Base-by-base conservation (phyloP, 306 rosid genomes). In the Pyrus pyrifolia region DNA sequence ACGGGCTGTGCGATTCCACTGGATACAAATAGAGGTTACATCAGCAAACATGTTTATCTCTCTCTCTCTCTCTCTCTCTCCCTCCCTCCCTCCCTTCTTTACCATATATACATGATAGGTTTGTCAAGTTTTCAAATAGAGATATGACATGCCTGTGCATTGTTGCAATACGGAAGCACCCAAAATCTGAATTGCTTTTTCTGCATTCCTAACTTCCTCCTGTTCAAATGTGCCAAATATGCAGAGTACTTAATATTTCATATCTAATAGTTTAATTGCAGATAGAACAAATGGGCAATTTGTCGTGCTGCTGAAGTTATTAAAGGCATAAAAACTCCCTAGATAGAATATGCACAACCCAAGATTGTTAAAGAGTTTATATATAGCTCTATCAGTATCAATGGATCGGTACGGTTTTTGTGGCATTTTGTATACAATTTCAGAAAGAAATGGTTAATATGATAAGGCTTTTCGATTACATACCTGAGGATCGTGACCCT, bases 401-500 rank as follows among this genome's bases (percentile, higher is more conserved):
- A 30, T 49, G 59, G 30, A 15, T 4, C 51, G 3, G 45, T 49
- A 4, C 2, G 19, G n/a, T 55, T 52, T 53, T 71, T 17, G 44
- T 33, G 51, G 35, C 35, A 40, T 40, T 59, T 58, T 58, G 44
- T 27, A 23, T 21, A 11, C 13, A 23, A 38, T 44, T 73, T 17
- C 40, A 72, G 19, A 73, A 40, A 15, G 12, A 60, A 59, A 49
- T 11, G 57, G 57, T 60, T 59, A 42, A 11, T 25, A 45, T 8
- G 77, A 17, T n/a, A 55, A 72, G 27, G 57, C 66, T 35, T 72
- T 8, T 13, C 31, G 9, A 55, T 31, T 76, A 81, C 85, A 70
- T 79, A 90, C 97, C 86, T 85, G 81, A 63, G 98, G 98, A 78
- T 90, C 82, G 76, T 95, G 95, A 67, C 96, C 98, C 82, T 89